Base-by-base conservation (phyloP, 2,329 filamentous ascomycete species). In the Trichoderma breve region DNA sequence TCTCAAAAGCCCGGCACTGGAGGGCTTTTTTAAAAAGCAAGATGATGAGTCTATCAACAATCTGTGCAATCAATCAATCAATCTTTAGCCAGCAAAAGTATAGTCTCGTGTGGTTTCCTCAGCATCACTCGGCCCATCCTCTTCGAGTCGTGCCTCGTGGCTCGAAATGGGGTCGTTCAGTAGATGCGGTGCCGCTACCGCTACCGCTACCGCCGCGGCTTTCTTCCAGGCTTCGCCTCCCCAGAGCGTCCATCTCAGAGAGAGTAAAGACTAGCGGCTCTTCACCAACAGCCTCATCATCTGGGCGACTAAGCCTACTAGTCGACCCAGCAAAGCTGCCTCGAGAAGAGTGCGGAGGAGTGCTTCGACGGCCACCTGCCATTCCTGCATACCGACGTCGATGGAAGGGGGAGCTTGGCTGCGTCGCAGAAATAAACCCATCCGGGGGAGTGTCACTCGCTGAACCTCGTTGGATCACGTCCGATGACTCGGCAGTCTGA, bases 241-340 rank as follows among this genome's bases (percentile, higher is more conserved):
- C 86, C 71, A 86, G 85, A 21, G 87, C 84, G 75, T 90, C 89
- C 78, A 93, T 87, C 79, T 93, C 91, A 43, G 90, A 92, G 85
- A 93, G 89, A 74, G 91, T 90, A 79, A 93, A 93, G 11, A 93
- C 84, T 11, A 93, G 80, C 0, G 90, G 90, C 76, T 93, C 91
- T 70, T 92, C 91, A 73, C 92, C 90, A 28, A 84, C 81, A 6
- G 88, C 87, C 66, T 85, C 83, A 58, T 84, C 82, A 28, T 85
- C 84, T n/a, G 79, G 82, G 5, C 83, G 82, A 5, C 76, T 77
- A 21, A 82, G 76, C n/a, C 83, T 78, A 32, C 79, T 79, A 12
- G 78, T 79, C 3, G 82, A 83, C 28, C 83, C 83, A 2, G 79
- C 80, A 73, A 86, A 84, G 74, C 85, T 86, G 36, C 84, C 85